phyloP scores from a whole-genome alignment of 805 yeast species.

The Yarrowia porcina region DNA sequence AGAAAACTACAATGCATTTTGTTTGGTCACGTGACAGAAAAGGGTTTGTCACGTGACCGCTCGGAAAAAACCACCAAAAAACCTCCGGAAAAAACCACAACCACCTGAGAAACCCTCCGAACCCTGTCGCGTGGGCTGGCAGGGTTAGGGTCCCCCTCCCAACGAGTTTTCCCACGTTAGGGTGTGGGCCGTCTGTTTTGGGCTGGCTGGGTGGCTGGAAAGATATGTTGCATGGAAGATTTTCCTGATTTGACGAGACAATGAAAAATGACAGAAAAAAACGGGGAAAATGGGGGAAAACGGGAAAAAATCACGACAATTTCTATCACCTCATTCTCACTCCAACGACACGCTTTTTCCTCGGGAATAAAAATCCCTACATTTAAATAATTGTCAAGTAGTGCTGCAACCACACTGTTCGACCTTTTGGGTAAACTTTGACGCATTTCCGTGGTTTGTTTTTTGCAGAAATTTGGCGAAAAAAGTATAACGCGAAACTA shows the following conservation, averaged over 20 bases:
- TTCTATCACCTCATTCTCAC: neutral
- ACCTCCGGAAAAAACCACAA: no score
- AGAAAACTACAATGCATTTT: no score
- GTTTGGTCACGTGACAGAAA: neutral
- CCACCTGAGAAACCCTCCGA: no score
- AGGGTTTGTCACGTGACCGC: no score
- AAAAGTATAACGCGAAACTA: conserved; percentile 19
- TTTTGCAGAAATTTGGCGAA: neutral
- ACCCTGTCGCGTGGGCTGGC: no score
- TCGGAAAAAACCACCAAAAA: no score
- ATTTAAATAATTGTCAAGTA: no score
- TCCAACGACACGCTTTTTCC: neutral
- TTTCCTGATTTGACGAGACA: no score
- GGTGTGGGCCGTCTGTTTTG: neutral
- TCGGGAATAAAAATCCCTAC: neutral
- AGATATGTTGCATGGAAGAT: neutral
- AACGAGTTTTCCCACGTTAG: neutral
- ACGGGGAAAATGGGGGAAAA: neutral
- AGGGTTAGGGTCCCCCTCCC: neutral
- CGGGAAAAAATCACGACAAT: neutral
- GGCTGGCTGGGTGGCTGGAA: conserved; percentile 19
- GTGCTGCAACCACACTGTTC: no score
- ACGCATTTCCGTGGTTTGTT: neutral
- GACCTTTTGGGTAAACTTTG: neutral
- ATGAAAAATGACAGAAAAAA: no score